Percentiles rank a stretch among this genome's conserved stretches.
Evolutionary conservation across 1,139 yeast genomes (phyloP).

Genomic region (Kodamaea suecica): DNA sequence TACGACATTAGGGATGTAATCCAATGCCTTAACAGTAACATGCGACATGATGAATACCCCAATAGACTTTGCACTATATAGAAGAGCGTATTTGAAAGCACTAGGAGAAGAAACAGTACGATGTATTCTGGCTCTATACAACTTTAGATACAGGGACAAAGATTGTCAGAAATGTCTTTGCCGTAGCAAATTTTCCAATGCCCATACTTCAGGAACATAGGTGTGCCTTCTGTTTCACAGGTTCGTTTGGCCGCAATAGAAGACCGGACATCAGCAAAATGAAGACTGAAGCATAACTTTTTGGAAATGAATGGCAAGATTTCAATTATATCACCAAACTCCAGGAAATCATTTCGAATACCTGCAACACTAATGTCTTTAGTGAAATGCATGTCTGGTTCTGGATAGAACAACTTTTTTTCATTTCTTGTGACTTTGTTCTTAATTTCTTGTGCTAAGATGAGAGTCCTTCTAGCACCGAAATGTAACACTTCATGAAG

Average conservation of each 20-base stretch:
- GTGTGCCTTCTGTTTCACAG: constrained; percentile 31
- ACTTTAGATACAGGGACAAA: constrained; percentile 22
- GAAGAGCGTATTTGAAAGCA: too few relatives aligned
- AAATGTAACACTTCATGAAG: constrained; percentile 26
- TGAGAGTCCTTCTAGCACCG: constrained; percentile 37
- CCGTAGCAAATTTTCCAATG: constrained; percentile 70
- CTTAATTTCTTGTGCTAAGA: constrained; percentile 29
- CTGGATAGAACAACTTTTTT: constrained; percentile 30
- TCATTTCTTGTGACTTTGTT: constrained; percentile 20
- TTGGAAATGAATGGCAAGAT: constrained; percentile 66
- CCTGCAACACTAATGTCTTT: constrained; percentile 26
- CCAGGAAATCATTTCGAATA: constrained; percentile 49
- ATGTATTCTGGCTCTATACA: not conserved
- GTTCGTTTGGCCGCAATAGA: constrained; percentile 64
- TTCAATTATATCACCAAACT: constrained; percentile 62
- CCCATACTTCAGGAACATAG: constrained; percentile 45
- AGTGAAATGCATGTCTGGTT: constrained; percentile 31
- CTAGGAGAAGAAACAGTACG: too few relatives aligned
- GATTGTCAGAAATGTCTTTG: constrained; percentile 62
- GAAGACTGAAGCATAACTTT: constrained; percentile 59
- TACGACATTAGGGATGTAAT: too few relatives aligned
- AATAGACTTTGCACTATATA: too few relatives aligned
- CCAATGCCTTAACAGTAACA: too few relatives aligned
- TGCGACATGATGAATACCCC: too few relatives aligned
- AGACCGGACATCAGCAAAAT: constrained; percentile 57